Evolutionary conservation across 2,329 filamentous ascomycete genomes (phyloP).

Genomic region (Trichoderma sp.): DNA sequence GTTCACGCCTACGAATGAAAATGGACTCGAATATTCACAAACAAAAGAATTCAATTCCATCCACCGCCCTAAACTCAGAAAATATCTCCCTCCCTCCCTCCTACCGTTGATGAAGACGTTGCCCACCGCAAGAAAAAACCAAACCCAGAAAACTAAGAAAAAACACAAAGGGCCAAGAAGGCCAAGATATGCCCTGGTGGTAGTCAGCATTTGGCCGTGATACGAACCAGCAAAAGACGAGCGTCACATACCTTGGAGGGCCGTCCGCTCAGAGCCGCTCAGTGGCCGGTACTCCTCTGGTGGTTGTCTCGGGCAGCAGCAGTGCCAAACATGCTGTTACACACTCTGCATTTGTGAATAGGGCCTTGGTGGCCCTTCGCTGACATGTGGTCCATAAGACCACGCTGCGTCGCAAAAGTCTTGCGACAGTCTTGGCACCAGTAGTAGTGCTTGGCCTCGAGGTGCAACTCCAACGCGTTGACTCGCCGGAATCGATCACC

Average conservation of each 20-base stretch:
- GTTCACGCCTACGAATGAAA: background rate
- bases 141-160: background rate
- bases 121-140: background rate
- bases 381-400: background rate
- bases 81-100: no score
- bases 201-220: background rate
- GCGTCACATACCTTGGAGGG: background rate
- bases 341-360: background rate
- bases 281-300: no score
- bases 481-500: background rate
- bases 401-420: background rate
- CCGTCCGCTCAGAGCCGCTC: no score
- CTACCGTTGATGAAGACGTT: background rate
- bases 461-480: rapidly evolving
- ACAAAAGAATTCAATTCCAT: background rate
- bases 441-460: background rate
- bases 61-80: no score
- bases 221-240: background rate
- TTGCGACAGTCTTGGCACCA: background rate
- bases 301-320: background rate
- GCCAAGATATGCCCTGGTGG: background rate
- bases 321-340: background rate
- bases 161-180: background rate
- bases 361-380: background rate
- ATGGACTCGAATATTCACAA: background rate